A percentile compares a stretch with the other conserved stretches of the same genome.
These are phyloP conservation scores for Castanea crenata DNA, from an alignment of 306 rosid genomes.

Conservation along the genomic window DNA sequence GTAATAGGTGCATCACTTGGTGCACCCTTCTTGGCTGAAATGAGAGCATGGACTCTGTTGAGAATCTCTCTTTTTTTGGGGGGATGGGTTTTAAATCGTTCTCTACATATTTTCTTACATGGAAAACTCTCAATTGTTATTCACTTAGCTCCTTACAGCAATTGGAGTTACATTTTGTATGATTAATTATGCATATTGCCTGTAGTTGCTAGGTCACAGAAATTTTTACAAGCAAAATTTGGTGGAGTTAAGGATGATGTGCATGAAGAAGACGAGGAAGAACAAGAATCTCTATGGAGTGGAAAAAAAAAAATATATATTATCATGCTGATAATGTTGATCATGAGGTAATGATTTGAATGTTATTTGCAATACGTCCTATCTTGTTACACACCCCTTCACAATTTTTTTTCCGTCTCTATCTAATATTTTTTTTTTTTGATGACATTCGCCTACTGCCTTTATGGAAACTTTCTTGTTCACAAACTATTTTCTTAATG, in stretches of 20 bases:
- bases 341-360: conserved; percentile 50
- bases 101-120: too few relatives aligned
- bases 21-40: too few relatives aligned
- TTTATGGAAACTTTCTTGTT: conserved; percentile 43
- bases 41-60: too few relatives aligned
- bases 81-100: too few relatives aligned
- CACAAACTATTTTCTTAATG: background rate
- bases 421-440: background rate
- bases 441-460: background rate
- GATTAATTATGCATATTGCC: conserved; percentile 12
- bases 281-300: conserved; percentile 26
- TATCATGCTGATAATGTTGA: conserved; percentile 76
- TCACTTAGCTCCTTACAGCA: too few relatives aligned
- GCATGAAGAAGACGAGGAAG: conserved; percentile 53
- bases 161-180: background rate
- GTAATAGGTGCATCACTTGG: too few relatives aligned
- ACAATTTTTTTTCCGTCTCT: background rate
- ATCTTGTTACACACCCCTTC: too few relatives aligned
- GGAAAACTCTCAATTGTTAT: too few relatives aligned
- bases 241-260: conserved; percentile 68
- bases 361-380: too few relatives aligned
- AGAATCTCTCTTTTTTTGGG: too few relatives aligned
- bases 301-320: conserved; percentile 35
- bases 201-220: conserved; percentile 60
- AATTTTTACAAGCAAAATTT: background rate